Evolutionary conservation across 2,329 filamentous ascomycete genomes (phyloP), one percentile per base, ranked within the genome.

Genomic region (Cryphonectria radicalis): DNA sequence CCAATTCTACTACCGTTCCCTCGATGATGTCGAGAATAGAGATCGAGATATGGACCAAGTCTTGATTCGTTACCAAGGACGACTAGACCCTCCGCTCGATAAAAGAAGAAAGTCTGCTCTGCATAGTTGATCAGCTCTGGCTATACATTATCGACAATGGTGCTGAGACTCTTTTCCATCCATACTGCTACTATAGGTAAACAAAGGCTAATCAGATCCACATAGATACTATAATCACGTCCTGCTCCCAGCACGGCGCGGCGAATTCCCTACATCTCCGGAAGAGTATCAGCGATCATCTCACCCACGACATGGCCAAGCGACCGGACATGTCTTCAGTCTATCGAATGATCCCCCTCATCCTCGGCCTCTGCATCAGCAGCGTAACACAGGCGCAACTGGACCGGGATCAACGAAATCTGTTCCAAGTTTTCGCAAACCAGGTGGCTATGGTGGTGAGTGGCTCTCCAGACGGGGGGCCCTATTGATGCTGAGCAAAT

Each of bases 51-150:
- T 14, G 42, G 11, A 43, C 42, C 42, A 43, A 43, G 42, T 43
- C 42, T 43, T 43, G 42, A 13, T 43, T 14, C 42, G 42, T 43
- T 13, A 43, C 13, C 22, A 57, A 57, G 19, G 19, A 57, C 19
- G 17, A 17, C 53, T 28, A 1, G 4, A n/a, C 22, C 42, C 8
- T 43, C 13, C 42, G 10, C 42, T 14, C 1, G 42, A 11, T 14
- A n/a, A 10, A 43, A 13, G 42, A 14, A 43, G 42, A 57, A 2
- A 57, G 53, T 22, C 7, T 57, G 2, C 22, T 57, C 13, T 57
- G 53, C 25, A 57, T 57, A 19, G 53, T 57, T n/a, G 53, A 57
- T 28, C 53, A 57, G 53, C 53, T 57, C 6, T 57, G 53, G 53
- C 25, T 57, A 28, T 14, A 57, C 22, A 57, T 57, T 17, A 57